Evolutionary conservation across 1,139 yeast genomes (phyloP).

Genomic region (Tardiomyces depauwii): DNA sequence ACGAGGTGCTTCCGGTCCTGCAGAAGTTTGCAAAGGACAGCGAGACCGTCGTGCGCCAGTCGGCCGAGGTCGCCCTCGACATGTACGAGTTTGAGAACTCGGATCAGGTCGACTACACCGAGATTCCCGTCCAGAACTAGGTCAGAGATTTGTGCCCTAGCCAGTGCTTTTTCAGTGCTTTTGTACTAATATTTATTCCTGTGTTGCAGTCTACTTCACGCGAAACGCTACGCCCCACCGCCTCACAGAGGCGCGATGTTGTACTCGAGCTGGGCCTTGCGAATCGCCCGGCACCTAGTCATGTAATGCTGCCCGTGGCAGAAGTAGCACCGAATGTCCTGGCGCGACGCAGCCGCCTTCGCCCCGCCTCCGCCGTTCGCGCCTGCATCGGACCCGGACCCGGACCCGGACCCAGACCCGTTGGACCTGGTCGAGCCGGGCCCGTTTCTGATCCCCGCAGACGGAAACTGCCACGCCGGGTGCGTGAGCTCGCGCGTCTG

Average conservation of each 20-base stretch:
- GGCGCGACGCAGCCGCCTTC: neutral
- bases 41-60: conserved; percentile 87
- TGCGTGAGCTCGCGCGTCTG: neutral
- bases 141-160: too few species aligned
- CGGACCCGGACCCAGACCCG: neutral
- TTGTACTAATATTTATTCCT: too few species aligned
- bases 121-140: conserved; percentile 9
- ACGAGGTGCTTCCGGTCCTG: conserved; percentile 83
- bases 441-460: too few species aligned
- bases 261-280: neutral
- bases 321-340: neutral
- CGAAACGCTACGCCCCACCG: too few species aligned
- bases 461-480: neutral
- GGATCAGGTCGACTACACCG: conserved; percentile 70
- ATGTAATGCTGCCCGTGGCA: neutral
- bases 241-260: neutral
- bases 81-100: conserved; percentile 96
- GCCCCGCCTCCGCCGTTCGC: too few species aligned
- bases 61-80: conserved; percentile 93
- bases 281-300: neutral
- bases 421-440: neutral
- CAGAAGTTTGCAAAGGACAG: conserved; percentile 67
- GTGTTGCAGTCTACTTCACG: too few species aligned
- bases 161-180: too few species aligned
- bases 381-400: neutral